Conservation (phyloP, 2,329 filamentous ascomycete genomes). For the Aspergillus japonicus region DNA sequence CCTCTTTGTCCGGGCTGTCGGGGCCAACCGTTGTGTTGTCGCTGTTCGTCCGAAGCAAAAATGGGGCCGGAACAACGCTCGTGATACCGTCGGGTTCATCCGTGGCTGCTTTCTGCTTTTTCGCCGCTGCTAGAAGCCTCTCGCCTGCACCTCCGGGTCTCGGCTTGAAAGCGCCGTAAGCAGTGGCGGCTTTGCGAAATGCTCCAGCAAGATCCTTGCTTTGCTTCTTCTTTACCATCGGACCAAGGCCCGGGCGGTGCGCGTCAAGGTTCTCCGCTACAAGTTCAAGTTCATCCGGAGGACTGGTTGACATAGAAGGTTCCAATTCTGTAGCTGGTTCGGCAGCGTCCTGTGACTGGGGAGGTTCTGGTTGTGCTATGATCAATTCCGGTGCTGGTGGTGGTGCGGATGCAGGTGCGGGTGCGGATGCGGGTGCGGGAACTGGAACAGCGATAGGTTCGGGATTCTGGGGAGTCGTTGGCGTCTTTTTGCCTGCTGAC, state of each 20-base stretch:
- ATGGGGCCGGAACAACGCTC: slow-evolving; percentile 78
- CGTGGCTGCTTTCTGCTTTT: slow-evolving; percentile 54
- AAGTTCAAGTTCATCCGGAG: slow-evolving; percentile 16
- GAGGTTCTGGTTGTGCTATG: neutral
- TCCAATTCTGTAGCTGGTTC: slow-evolving; percentile 12
- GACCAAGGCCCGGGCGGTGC: slow-evolving; percentile 74
- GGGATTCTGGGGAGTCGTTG: neutral
- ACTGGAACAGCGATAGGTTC: neutral
- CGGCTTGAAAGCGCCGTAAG: slow-evolving; percentile 75
- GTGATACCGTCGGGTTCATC: slow-evolving; percentile 87
- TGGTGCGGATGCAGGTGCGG: neutral
- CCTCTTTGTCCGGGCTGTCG: slow-evolving; percentile 32
- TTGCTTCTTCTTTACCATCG: slow-evolving; percentile 84
- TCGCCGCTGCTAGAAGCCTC: slow-evolving; percentile 61
- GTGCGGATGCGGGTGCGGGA: neutral
- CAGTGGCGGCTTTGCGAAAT: slow-evolving; percentile 76
- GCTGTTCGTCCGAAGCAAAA: slow-evolving; percentile 40
- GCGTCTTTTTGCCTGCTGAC: slow-evolving; percentile 11
- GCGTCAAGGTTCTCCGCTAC: slow-evolving; percentile 52
- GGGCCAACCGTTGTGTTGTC: slow-evolving; percentile 37
- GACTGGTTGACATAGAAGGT: slow-evolving; percentile 13
- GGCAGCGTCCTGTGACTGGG: slow-evolving; percentile 8
- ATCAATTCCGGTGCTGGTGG: neutral
- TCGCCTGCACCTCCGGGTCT: slow-evolving; percentile 83
- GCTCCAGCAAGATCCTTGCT: slow-evolving; percentile 69